Conservation (phyloP, 805 yeast species). For the Lipomyces spencermartinsiae region DNA sequence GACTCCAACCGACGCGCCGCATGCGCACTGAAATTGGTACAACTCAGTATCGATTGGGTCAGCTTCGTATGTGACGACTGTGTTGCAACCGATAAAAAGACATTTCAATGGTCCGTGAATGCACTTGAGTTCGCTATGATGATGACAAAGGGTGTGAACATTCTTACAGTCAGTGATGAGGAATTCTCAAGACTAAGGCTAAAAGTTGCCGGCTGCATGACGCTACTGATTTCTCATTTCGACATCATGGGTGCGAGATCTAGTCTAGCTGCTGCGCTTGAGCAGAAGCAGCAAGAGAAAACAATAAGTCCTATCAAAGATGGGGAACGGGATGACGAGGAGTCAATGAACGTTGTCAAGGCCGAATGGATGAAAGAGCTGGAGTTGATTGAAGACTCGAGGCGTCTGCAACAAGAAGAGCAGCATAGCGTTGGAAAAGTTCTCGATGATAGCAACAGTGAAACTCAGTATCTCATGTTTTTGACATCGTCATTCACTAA, state of each 20-base stretch:
- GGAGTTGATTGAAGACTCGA: slow-evolving; percentile 62
- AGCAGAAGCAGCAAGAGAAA: slow-evolving; percentile 54
- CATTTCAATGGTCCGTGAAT: slow-evolving; percentile 94
- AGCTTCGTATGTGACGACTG: slow-evolving; percentile 93
- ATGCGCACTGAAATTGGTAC: slow-evolving; percentile 72
- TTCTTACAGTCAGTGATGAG: slow-evolving; percentile 75
- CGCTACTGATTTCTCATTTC: slow-evolving; percentile 89
- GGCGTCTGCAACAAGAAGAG: slow-evolving; percentile 53
- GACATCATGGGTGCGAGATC: slow-evolving; percentile 99
- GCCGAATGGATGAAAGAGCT: slow-evolving; percentile 73
- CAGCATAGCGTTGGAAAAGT: slow-evolving; percentile 80
- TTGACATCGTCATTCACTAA: slow-evolving; percentile 88
- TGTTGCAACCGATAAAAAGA: slow-evolving; percentile 85
- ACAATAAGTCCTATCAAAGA: slow-evolving; percentile 49
- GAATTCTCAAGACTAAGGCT: slow-evolving; percentile 74
- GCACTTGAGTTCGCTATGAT: slow-evolving; percentile 97
- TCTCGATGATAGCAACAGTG: slow-evolving; percentile 83
- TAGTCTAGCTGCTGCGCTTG: slow-evolving; percentile 60
- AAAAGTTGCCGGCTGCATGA: slow-evolving; percentile 93
- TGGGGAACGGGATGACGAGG: slow-evolving; percentile 57
- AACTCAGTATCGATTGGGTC: slow-evolving; percentile 87
- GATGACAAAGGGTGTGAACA: slow-evolving; percentile 88
- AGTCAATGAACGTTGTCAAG: slow-evolving; percentile 62
- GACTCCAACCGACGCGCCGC: slow-evolving; percentile 71
- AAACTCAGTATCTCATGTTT: slow-evolving; percentile 82